Evolutionary conservation across 2,329 filamentous ascomycete genomes (phyloP), one percentile per base, ranked within the genome.

Genomic region (Aureobasidium vineae): DNA sequence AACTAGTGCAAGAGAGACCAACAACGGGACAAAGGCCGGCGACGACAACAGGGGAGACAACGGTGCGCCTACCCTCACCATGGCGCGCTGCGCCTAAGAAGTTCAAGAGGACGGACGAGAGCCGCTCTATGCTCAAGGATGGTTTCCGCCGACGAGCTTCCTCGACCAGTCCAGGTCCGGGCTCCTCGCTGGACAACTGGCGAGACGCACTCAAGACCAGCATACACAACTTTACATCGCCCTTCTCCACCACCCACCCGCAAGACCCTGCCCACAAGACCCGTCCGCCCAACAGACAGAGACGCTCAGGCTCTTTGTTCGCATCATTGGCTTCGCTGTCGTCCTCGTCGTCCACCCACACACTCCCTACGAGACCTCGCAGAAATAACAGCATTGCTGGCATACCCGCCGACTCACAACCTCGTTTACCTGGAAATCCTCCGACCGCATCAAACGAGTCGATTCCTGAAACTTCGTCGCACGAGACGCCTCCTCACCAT

Each of bases 11-110:
- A 11, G n/a, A 53, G 60, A n/a, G 59, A 23, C 19, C 43, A 38
- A 66, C 59, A 28, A 41, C 53, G 41, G 53, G 15, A 28, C 21
- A 41, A 38, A 49, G 54, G 16, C 28, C 47, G n/a, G 47, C 49
- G 4, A 56, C 63, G 13, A 41, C 33, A 15, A 56, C 53, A 28
- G 53, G 21, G 2, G 16, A 64, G 53, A 31, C 47, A 26, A 63
- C 61, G 31, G 41, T 40, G 16, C 73, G 75, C 16, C 69, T 80
- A 26, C 80, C 80, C 52, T 82, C 80, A n/a, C 80, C 80, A 21
- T 81, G 80, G 80, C 76, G 77, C 26, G 75, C 78, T 15, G 75
- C 73, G 0, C 73, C 77, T 16, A 77, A 73, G 67, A 75, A 72
- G 8, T 77, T 77, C 68, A 73, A 75, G 52, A 72, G 74, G 47